Conservation (phyloP, 192 early-diverging fungal genomes). For the Coemansia sp. region DNA sequence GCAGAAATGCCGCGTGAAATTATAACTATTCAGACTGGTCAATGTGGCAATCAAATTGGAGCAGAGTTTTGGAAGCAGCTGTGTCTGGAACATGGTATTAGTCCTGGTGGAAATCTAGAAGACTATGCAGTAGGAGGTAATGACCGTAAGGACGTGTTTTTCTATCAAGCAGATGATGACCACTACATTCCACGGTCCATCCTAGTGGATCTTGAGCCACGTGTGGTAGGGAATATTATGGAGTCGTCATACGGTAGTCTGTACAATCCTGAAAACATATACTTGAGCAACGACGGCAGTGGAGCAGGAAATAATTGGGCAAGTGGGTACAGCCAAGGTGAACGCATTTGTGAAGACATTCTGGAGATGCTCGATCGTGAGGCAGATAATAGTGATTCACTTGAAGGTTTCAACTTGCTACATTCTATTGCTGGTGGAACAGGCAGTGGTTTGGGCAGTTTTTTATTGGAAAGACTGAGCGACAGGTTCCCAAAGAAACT, state of each 20-base stretch:
- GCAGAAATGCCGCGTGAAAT: slow-evolving; percentile 84
- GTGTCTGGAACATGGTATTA: slow-evolving; percentile 94
- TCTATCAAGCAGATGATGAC: slow-evolving; percentile 99
- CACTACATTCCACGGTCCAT: slow-evolving; percentile 96
- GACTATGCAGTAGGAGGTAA: slow-evolving; percentile 84
- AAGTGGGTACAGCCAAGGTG: slow-evolving; percentile 83
- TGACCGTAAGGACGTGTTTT: slow-evolving; percentile 98
- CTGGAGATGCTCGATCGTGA: slow-evolving; percentile 97
- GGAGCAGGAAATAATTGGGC: slow-evolving; percentile 99
- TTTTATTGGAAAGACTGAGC: slow-evolving; percentile 85
- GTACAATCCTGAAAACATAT: slow-evolving; percentile 98
- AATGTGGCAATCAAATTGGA: slow-evolving; percentile 98
- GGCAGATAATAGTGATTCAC: slow-evolving; percentile 89
- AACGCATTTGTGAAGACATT: slow-evolving; percentile 85
- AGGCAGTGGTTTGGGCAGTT: slow-evolving; percentile 94
- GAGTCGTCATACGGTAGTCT: slow-evolving; percentile 84
- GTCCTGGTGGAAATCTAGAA: slow-evolving; percentile 88
- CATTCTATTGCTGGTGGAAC: slow-evolving; percentile 99
- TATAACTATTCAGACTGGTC: slow-evolving; percentile 93
- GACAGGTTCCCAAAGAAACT: slow-evolving; percentile 97
- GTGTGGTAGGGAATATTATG: slow-evolving; percentile 91
- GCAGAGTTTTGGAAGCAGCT: slow-evolving; percentile 93
- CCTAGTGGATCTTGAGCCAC: slow-evolving; percentile 89
- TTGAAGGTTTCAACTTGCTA: slow-evolving; percentile 94
- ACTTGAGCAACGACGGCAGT: slow-evolving; percentile 86